Base-by-base conservation (phyloP, 805 yeast genomes). In the Metschnikowia baotianmanensis region DNA sequence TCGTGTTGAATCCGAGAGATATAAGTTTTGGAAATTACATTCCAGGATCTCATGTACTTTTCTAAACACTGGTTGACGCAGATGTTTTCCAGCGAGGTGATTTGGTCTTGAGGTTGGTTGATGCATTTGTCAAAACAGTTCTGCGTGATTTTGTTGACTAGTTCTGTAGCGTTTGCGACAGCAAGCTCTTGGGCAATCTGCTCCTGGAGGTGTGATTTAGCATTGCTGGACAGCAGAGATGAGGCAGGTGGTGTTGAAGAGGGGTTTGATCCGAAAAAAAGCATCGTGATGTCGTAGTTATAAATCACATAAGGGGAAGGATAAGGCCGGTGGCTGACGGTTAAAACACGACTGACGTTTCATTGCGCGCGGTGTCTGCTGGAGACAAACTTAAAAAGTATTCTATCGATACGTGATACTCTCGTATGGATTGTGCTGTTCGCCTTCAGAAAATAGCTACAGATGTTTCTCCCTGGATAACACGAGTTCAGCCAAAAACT, bases 41-140 rank as follows among this genome's bases (percentile, higher is more conserved):
- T 88, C 96, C 96, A 90, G 24, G 95, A 80, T 61, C 84, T 78
- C 91, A 89, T 83, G 63, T 86, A 90, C 66, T 87, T 90, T 49
- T 83, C 82, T 52, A 85, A 74, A 61, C 98, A 90, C 60, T 82
- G 83, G 44, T 74, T 77, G 34, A 86, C 74, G 65, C 96, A 89
- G 21, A 63, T 64, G 41, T 78, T 77, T 55, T 89, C 88, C 6
- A 67, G 72, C 2, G 69, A 50, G 36, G 68, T 61, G 42, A 79
- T 57, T 11, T 67, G 50, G 16, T 73, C 54, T 28, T 79, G 78
- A 13, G 96, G 96, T 31, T 70, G 71, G 12, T 62, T 62, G 35
- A 86, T 70, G 64, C 97, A 90, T 60, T 80, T 78, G 35, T 83
- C 83, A 61, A 85, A 90, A 62, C 97, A 90, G 69, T 86, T 85